Conservation (phyloP, 139 green algal species). For the Coelastrella sp. region DNA sequence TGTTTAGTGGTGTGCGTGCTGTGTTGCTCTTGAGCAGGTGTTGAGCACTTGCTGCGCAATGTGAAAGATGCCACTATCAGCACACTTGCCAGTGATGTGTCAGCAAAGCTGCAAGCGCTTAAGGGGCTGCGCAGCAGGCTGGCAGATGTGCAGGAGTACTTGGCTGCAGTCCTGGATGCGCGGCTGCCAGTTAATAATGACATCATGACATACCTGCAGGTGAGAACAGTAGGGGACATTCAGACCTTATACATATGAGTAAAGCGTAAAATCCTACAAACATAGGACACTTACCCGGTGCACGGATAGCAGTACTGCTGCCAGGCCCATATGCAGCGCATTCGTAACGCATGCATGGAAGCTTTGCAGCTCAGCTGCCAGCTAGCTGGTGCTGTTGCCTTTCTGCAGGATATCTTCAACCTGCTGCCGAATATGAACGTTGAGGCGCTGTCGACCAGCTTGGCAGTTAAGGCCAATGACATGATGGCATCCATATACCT, state of each 20-base stretch:
- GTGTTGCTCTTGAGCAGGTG: conserved; percentile 62
- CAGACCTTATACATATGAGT: no score
- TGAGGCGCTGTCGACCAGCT: conserved; percentile 75
- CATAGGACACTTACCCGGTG: no score
- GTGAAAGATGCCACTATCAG: conserved; percentile 92
- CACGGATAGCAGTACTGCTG: no score
- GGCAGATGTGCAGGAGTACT: conserved; percentile 82
- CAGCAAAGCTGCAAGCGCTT: conserved; percentile 70
- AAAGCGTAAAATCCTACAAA: no score
- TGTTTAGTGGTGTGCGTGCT: not conserved
- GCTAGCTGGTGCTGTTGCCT: not conserved
- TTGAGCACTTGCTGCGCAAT: conserved; percentile 98
- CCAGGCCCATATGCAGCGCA: not conserved
- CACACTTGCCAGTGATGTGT: conserved; percentile 87
- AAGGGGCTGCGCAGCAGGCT: conserved; percentile 77
- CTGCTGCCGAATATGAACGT: conserved; percentile 97
- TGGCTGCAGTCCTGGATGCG: conserved; percentile 86
- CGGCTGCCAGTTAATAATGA: conserved; percentile 96
- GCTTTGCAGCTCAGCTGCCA: not conserved
- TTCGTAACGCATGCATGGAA: no score
- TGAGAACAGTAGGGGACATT: not conserved
- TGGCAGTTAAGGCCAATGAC: conserved; percentile 96
- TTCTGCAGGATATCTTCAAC: conserved; percentile 96
- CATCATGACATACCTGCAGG: conserved; percentile 94
- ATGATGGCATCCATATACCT: conserved; percentile 99